Conservation (phyloP, 2,329 filamentous ascomycete species). For the Clonostachys byssicola region DNA sequence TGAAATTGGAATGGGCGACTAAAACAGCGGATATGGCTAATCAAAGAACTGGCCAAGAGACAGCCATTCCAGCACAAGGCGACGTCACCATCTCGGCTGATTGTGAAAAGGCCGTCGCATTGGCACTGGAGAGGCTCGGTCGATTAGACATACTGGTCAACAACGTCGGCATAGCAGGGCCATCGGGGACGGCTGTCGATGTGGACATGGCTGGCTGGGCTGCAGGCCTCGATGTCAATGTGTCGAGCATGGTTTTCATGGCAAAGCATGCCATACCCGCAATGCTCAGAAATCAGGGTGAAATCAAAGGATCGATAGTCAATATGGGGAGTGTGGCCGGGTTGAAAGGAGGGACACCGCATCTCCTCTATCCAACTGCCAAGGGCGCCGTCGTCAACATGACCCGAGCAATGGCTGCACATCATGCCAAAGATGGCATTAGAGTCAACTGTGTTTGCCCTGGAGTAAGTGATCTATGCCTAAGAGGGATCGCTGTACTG, state of each 20-base stretch:
- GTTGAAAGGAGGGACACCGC: constrained; percentile 36
- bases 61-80: constrained; percentile 35
- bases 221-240: constrained; percentile 54
- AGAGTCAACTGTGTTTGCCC: constrained; percentile 46
- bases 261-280: constrained; percentile 55
- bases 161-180: constrained; percentile 58
- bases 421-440: constrained; percentile 38
- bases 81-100: constrained; percentile 52
- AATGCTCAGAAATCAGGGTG: constrained; percentile 44
- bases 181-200: constrained; percentile 53
- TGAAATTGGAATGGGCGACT: constrained; percentile 40
- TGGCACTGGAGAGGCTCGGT: constrained; percentile 43
- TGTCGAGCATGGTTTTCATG: constrained; percentile 63
- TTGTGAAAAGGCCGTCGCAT: constrained; percentile 36
- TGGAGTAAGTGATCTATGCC: constrained; percentile 10
- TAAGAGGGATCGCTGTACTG: no score
- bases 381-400: constrained; percentile 46
- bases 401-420: constrained; percentile 46
- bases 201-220: constrained; percentile 57
- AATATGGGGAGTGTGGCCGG: constrained; percentile 63
- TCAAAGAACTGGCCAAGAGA: constrained; percentile 21
- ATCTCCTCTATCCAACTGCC: constrained; percentile 39
- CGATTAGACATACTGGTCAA: constrained; percentile 61
- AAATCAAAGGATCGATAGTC: constrained; percentile 44
- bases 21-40: constrained; percentile 50